Conservation (phyloP, 331 rosid species). For the Arachis monticola region DNA sequence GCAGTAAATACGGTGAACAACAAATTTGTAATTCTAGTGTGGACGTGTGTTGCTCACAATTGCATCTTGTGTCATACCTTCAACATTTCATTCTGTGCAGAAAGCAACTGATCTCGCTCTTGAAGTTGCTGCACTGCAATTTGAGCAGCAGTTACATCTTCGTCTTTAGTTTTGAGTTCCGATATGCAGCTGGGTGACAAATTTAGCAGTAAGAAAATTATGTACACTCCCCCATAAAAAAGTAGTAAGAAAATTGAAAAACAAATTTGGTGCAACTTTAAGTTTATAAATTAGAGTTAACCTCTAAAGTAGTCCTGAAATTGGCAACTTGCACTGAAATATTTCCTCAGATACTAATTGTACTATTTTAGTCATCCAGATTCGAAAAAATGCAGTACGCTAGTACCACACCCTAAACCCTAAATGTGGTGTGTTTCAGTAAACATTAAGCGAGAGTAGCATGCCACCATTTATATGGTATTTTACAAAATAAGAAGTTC, state of each 20-base stretch:
- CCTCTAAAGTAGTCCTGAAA: no score
- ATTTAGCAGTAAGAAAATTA: constrained; percentile 25
- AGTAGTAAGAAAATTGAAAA: constrained; percentile 29
- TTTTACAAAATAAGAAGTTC: no score
- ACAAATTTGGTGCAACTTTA: neutral
- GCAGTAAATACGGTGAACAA: constrained; percentile 38
- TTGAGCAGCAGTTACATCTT: constrained; percentile 59
- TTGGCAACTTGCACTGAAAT: no score
- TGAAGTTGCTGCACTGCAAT: constrained; percentile 68
- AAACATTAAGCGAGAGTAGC: no score
- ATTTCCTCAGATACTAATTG: no score
- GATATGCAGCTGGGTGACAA: constrained; percentile 62
- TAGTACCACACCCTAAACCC: no score
- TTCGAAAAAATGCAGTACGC: no score
- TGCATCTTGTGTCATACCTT: constrained; percentile 55
- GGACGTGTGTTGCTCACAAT: neutral
- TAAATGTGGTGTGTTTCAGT: no score
- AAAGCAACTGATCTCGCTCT: constrained; percentile 84
- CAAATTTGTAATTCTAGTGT: neutral
- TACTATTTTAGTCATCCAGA: no score
- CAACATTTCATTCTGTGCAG: constrained; percentile 82
- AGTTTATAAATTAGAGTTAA: neutral
- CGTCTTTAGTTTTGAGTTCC: constrained; percentile 62
- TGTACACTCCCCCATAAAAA: neutral
- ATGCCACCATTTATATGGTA: no score